Base-by-base conservation (phyloP, 257 asterid genomes). In the Forsythia viridissima region DNA sequence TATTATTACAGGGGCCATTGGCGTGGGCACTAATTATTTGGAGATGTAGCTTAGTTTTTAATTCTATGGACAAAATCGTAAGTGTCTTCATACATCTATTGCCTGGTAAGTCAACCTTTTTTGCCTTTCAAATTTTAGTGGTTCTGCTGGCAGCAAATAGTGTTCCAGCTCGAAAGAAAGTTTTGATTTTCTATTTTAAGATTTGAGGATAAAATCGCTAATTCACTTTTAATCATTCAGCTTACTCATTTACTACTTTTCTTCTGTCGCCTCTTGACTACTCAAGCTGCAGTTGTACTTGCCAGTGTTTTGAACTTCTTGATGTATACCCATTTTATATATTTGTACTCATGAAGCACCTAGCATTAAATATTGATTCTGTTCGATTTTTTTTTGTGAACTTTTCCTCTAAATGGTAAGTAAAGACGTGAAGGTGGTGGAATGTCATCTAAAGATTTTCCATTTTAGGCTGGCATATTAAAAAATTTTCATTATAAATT, bases 21-120 rank as follows among this genome's bases (percentile, higher is more conserved):
- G 98, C 99, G 13, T 96, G 99, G 99, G 99, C 99, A 57, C 83
- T 93, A 80, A 93, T 96, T 75, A 88, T 96, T 16, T 96, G 99
- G 99, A 88, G 99, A 3, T 91, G 97, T 82, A 93, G 99, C 91
- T 86, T 96, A 84, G 99, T 96, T 69, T 96, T 96, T 85, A 92
- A 91, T 87, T 96, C 99, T 46, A 89, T 91, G 83, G 98, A 96
- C 90, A 96, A 96, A 85, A 89, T 93, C 51, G 97, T 96, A 46
- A 96, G 99, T 83, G 98, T 96, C 82, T 92, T 93, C 87, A 96
- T 96, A 85, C 99, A 96, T 87, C 94, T 93, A 76, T 82, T 96
- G 85, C 99, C 99, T 46, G 99, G 99, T 96, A 86, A 82, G 90
- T 80, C 39, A 7, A 9, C 51, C 69, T 61, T 76, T 66, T 72